Conservation (phyloP, 2,329 filamentous ascomycete species). For the Lecanicillium sp. region DNA sequence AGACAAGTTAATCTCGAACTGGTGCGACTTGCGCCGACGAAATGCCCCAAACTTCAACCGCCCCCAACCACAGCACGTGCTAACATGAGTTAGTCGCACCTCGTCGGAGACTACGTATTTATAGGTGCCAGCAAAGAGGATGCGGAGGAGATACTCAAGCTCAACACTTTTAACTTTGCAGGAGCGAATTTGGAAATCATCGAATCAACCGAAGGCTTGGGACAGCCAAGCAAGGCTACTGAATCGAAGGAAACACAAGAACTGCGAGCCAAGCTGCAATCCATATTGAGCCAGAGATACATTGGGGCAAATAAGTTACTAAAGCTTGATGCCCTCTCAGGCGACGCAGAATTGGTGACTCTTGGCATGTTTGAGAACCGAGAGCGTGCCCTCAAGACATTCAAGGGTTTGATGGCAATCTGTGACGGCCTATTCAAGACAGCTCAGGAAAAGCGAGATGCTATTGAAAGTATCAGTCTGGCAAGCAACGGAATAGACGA, state of each 20-base stretch:
- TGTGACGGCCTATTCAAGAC: conserved; percentile 71
- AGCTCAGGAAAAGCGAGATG: conserved; percentile 62
- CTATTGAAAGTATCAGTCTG: conserved; percentile 74
- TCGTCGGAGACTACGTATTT: conserved; percentile 61
- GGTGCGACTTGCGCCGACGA: conserved; percentile 5
- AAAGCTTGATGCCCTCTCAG: conserved; percentile 69
- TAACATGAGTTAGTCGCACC: conserved; percentile 64
- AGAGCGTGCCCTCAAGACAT: conserved; percentile 74
- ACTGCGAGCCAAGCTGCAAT: conserved; percentile 59
- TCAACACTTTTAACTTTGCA: conserved; percentile 63
- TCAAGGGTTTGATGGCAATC: conserved; percentile 83
- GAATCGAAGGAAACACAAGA: conserved; percentile 47
- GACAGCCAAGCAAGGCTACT: conserved; percentile 26
- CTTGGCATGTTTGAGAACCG: conserved; percentile 69
- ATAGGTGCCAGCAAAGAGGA: conserved; percentile 59
- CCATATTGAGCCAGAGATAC: conserved; percentile 69
- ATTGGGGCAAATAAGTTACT: conserved; percentile 63
- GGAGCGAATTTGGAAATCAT: conserved; percentile 51
- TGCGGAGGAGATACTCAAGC: conserved; percentile 53
- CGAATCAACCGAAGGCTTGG: conserved; percentile 34
- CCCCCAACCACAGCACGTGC: conserved; percentile 38
- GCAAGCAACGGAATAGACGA: conserved; percentile 71
- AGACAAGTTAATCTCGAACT: conserved; percentile 41
- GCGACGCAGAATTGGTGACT: conserved; percentile 61
- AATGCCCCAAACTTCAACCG: conserved; percentile 1